Evolutionary conservation across 139 green algal species (phyloP).

Genomic region (Closterium sp.): DNA sequence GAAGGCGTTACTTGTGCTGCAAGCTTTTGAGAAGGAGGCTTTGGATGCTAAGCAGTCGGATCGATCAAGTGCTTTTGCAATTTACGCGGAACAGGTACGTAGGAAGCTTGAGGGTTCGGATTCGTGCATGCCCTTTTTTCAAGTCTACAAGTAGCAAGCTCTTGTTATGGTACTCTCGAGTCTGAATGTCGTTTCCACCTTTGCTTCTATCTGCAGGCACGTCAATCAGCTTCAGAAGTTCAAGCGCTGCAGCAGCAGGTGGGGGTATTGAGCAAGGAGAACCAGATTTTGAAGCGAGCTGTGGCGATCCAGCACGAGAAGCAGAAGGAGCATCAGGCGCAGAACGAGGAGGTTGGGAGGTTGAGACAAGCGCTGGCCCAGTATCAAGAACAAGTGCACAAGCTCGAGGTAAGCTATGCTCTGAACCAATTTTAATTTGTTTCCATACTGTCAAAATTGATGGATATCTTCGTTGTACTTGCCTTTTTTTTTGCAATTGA

Average conservation of each 20-base stretch:
- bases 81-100: background rate
- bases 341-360: background rate
- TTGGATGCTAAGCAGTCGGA: background rate
- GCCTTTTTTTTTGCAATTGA: too few relatives aligned
- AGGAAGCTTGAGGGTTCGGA: background rate
- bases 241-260: slow-evolving; percentile 5
- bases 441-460: background rate
- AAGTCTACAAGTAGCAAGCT: too few relatives aligned
- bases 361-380: slow-evolving; percentile 23
- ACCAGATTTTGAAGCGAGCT: slow-evolving; percentile 47
- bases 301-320: slow-evolving; percentile 44
- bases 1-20: slow-evolving; percentile 10
- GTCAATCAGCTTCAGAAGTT: background rate
- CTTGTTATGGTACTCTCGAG: too few relatives aligned
- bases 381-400: slow-evolving; percentile 37
- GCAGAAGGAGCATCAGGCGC: slow-evolving; percentile 9
- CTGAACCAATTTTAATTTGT: background rate
- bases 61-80: background rate
- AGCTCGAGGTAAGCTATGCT: slow-evolving; percentile 13
- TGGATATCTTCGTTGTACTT: too few relatives aligned
- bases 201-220: background rate
- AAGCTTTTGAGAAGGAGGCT: slow-evolving; percentile 12
- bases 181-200: background rate
- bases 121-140: too few relatives aligned
- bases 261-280: slow-evolving; percentile 28